These are phyloP conservation scores for Melanopsichium pennsylvanicum DNA, from an alignment of 1,284 basidiomycete genomes.

Conservation along the genomic window DNA sequence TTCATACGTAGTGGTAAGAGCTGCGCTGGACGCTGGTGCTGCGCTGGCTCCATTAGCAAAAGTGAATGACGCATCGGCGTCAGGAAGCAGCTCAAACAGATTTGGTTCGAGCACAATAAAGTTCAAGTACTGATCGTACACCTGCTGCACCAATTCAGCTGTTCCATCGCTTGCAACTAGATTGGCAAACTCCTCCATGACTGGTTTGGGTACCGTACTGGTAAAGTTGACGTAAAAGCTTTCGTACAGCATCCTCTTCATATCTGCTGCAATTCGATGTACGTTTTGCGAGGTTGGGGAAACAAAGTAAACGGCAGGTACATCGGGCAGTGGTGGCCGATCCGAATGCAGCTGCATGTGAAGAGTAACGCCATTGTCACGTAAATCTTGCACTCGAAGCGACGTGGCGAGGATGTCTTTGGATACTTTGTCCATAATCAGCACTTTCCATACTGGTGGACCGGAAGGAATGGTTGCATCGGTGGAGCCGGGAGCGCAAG, in stretches of 20 bases:
- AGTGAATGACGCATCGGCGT: conserved; percentile 52
- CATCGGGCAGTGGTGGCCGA: conserved; percentile 88
- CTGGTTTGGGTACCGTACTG: conserved; percentile 82
- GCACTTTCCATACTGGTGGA: conserved; percentile 93
- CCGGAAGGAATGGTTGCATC: conserved; percentile 63
- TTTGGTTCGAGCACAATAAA: conserved; percentile 93
- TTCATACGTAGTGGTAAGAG: conserved; percentile 74
- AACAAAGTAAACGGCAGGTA: conserved; percentile 97
- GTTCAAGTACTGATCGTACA: conserved; percentile 82
- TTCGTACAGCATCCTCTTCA: conserved; percentile 87
- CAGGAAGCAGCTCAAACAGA: conserved; percentile 87
- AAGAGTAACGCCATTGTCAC: conserved; percentile 94
- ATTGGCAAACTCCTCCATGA: conserved; percentile 92
- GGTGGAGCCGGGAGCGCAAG: background rate
- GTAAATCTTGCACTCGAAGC: conserved; percentile 91
- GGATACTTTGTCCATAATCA: conserved; percentile 91
- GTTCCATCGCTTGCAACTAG: conserved; percentile 85
- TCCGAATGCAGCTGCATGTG: conserved; percentile 92
- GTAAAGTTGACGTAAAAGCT: conserved; percentile 95
- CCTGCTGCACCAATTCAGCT: conserved; percentile 70
- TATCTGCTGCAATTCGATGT: conserved; percentile 71
- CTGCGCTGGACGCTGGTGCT: conserved; percentile 20
- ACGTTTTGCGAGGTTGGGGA: conserved; percentile 88
- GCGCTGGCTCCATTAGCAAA: conserved; percentile 35
- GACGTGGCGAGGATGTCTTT: conserved; percentile 96